Evolutionary conservation across 805 yeast genomes (phyloP).

Genomic region (Candida vartiovaarae): DNA sequence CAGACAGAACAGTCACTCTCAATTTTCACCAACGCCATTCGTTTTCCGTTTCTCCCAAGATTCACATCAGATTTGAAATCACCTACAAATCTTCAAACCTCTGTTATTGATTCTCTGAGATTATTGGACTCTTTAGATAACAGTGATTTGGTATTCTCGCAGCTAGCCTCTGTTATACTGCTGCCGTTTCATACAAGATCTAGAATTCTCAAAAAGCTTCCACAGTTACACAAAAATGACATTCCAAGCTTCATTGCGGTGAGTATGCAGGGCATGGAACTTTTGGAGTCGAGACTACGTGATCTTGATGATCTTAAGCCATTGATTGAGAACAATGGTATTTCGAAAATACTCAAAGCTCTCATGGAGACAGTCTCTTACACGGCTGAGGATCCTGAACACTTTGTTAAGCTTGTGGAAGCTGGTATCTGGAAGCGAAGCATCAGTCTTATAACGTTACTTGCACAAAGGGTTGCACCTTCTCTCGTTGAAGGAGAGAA

Average conservation of each 20-base stretch:
- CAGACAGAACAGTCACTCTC: constrained; percentile 44
- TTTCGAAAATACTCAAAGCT: constrained; percentile 39
- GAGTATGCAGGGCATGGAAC: constrained; percentile 39
- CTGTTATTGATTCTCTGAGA: constrained; percentile 46
- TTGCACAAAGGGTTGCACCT: constrained; percentile 26
- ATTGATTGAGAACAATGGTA: constrained; percentile 37
- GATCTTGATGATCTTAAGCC: constrained; percentile 24
- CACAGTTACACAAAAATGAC: constrained; percentile 30
- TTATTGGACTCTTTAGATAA: constrained; percentile 24
- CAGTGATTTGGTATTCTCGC: constrained; percentile 44
- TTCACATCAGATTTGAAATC: constrained; percentile 45
- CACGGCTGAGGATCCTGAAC: constrained; percentile 30
- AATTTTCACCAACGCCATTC: constrained; percentile 56
- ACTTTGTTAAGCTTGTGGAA: constrained; percentile 5
- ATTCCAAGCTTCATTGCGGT: constrained; percentile 61
- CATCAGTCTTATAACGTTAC: constrained; percentile 30
- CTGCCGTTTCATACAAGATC: constrained; percentile 58
- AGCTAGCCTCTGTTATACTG: constrained; percentile 43
- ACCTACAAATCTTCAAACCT: constrained; percentile 56
- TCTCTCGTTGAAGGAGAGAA: constrained; percentile 11
- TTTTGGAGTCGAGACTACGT: constrained; percentile 34
- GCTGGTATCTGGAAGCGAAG: constrained; percentile 51
- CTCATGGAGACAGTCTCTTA: constrained; percentile 45
- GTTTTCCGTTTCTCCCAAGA: constrained; percentile 67
- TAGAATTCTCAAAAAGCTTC: constrained; percentile 48